Evolutionary conservation across 805 yeast genomes (phyloP), one percentile per base, ranked within the genome.

Genomic region (Candida koratica): DNA sequence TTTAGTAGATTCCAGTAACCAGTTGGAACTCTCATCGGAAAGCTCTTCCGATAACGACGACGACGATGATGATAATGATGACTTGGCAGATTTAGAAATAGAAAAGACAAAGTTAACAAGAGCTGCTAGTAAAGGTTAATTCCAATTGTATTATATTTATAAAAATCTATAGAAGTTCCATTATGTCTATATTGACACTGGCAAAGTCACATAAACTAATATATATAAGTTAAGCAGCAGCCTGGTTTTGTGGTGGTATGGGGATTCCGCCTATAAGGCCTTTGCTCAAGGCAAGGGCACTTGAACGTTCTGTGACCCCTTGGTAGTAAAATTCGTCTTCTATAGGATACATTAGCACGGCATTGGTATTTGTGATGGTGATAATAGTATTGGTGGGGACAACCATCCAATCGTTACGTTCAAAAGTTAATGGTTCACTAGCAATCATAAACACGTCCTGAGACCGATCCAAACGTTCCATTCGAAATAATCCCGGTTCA

Each of bases 401-500:
- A 3, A 96, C 81, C 34, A 90, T 84, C 98, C 98, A 93, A 60
- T 93, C 98, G 25, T 89, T 90, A 38, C 98, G 67, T 62, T 93
- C 97, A 58, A 93, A 93, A 0, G 98, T 93, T 39, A 93, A 69
- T 0, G 98, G 98, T 55, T 93, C 98, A 12, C 95, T 83, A 1
- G 98, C 96, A 33, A 93, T 93, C 81, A 93, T 83, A n/a, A 90
- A 82, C 12, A 93, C 90, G 58, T 87, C 90, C 58, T 90, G 97
- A 7, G 93, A 84, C 36, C 97, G 72, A 58, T 89, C 95, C 42
- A 85, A 67, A 37, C 98, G 73, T 59, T 93, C 97, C 96, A 93
- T 88, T 51, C 84, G 75, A 64, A 86, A 93, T 52, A 87, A 84
- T 14, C 96, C 95, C 2, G 95, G 96, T 43, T 79, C 84, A 52